Conservation (phyloP, 306 rosid genomes). For the Crataegus laevigata region DNA sequence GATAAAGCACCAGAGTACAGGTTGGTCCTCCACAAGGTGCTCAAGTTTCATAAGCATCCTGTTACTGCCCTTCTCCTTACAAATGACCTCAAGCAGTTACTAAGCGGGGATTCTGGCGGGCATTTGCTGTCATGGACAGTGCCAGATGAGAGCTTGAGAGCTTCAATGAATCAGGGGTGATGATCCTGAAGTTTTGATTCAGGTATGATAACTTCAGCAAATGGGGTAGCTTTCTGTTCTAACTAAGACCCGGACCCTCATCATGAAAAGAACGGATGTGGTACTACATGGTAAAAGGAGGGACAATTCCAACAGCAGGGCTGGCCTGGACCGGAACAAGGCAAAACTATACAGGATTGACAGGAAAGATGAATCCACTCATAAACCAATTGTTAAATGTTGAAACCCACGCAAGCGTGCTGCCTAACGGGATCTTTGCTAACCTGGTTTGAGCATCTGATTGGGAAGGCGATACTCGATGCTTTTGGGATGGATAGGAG, state of each 20-base stretch:
- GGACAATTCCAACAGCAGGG: slow-evolving; percentile 29
- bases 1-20: slow-evolving; percentile 63
- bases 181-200: slow-evolving; percentile 9
- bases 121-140: slow-evolving; percentile 84
- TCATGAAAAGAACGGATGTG: slow-evolving; percentile 18
- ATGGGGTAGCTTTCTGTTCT: slow-evolving; percentile 32
- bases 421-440: slow-evolving; percentile 9
- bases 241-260: slow-evolving; percentile 25
- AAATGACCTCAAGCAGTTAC: slow-evolving; percentile 75
- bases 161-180: slow-evolving; percentile 70
- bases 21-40: slow-evolving; percentile 69
- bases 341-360: slow-evolving; percentile 12
- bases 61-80: slow-evolving; percentile 82
- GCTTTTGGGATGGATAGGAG: slow-evolving; percentile 30
- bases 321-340: slow-evolving; percentile 41
- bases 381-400: slow-evolving; percentile 5
- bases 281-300: slow-evolving; percentile 16
- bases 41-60: slow-evolving; percentile 81
- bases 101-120: slow-evolving; percentile 90
- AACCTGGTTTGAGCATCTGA: slow-evolving; percentile 21
- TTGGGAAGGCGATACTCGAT: slow-evolving; percentile 19
- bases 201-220: slow-evolving; percentile 37
- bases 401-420: slow-evolving; percentile 12
- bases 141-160: slow-evolving; percentile 74
- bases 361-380: slow-evolving; percentile 11